Evolutionary conservation across 202 grass and related monocot genomes (phyloP).

Genomic region (Carex arenaria): DNA sequence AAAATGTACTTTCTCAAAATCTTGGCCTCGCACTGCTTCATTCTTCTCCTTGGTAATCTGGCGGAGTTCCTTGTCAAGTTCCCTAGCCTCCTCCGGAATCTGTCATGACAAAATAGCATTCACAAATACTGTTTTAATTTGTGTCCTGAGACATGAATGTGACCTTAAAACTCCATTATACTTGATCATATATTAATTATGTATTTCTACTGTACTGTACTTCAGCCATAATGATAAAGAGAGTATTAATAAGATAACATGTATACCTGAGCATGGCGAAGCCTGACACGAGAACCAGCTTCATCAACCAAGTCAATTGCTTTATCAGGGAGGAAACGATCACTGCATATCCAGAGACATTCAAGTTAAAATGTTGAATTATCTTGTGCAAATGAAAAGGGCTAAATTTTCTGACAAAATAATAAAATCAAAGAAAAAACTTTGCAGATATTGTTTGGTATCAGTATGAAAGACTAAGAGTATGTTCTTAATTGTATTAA

Average conservation of each 20-base stretch:
- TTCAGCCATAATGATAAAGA: neutral
- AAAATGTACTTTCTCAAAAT: conserved; percentile 82
- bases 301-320: conserved; percentile 98
- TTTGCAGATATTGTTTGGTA: neutral
- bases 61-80: conserved; percentile 85
- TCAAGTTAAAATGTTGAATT: neutral
- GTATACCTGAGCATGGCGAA: conserved; percentile 79
- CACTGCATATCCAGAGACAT: conserved; percentile 38
- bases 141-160: neutral
- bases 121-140: conserved; percentile 22
- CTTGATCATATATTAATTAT: neutral
- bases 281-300: conserved; percentile 92
- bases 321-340: conserved; percentile 93
- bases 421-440: neutral
- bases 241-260: neutral
- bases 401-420: neutral
- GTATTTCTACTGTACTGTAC: neutral
- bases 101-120: conserved; percentile 17
- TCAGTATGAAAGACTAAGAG: neutral
- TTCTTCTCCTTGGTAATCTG: conserved; percentile 86
- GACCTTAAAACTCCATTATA: neutral
- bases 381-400: neutral
- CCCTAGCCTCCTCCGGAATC: conserved; percentile 93
- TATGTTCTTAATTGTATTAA: neutral
- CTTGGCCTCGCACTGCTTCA: conserved; percentile 78